Conservation (phyloP, 129 eudicot species). For the Saussurea involucrata region DNA sequence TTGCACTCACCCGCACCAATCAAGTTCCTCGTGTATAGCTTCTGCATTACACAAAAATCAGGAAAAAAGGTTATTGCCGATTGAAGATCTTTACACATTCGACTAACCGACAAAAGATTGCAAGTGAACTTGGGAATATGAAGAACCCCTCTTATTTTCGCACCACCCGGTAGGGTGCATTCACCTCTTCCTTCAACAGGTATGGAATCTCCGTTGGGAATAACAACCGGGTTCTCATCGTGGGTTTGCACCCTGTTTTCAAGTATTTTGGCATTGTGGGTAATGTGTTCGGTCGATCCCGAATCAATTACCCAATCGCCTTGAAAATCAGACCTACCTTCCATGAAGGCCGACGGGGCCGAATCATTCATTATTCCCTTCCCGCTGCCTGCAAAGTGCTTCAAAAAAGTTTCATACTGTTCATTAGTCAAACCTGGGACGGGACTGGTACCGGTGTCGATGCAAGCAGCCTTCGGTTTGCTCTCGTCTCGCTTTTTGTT, state of each 20-base stretch:
- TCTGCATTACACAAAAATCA: background rate
- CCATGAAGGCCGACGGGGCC: background rate
- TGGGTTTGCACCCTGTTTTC: too few species aligned
- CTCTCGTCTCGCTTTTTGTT: background rate
- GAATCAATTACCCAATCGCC: background rate
- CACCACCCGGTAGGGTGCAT: background rate
- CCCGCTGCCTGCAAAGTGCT: background rate
- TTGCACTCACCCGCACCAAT: background rate
- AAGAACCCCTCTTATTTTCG: background rate
- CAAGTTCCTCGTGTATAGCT: background rate
- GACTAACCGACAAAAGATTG: background rate
- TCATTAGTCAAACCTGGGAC: slow-evolving; percentile 12
- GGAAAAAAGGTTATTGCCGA: background rate
- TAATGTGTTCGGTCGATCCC: background rate
- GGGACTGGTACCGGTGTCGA: background rate
- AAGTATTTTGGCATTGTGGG: background rate
- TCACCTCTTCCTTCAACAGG: background rate
- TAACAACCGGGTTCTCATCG: background rate
- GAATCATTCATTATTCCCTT: background rate
- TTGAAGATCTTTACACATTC: background rate
- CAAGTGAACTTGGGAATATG: background rate
- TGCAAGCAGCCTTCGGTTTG: background rate
- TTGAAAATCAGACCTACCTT: background rate
- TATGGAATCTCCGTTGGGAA: background rate
- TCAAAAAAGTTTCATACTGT: background rate